Base-by-base conservation (phyloP, 345 rosid species). In the Eucalyptus caleyi region DNA sequence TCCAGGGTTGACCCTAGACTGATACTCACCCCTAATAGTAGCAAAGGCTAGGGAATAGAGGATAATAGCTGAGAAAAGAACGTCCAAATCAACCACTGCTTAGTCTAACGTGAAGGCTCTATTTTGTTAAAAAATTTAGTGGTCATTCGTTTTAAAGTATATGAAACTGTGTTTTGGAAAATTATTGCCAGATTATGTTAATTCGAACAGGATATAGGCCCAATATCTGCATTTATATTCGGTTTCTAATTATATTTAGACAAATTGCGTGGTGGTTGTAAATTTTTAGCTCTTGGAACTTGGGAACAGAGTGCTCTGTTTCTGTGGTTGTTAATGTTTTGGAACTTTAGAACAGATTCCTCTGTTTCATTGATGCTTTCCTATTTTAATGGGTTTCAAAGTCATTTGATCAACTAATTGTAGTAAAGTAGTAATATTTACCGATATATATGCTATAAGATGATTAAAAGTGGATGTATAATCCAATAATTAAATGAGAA, bases 391-490 rank as follows among this genome's bases (percentile, higher is more conserved):
- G 56, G 56, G 56, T 53, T 53, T 59, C 7, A 2, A 27, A 26
- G 30, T 26, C 16, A 59, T 59, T 11, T 59, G 30, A 59, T 59
- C 67, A 59, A 59, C 30, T 59, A 24, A 59, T 59, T 59, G n/a
- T 59, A 59, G 27, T 59, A 59, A 26, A 59, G 65, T 5, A 0
- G n/a, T 26, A 59, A 59, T 59, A 5, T 59, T 59, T 27, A 59
- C n/a, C 0, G 27, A 59, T 59, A 59, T 59, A 59, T 59, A 21
- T 59, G 65, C 65, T 59, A 59, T 24, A 59, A 59, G 65, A 59
- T 26, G 15, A 0, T 11, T 59, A 0, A 59, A 59, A 59, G n/a
- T 59, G 4, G 65, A 26, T 59, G 1, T 2, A 62, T 30, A 1
- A 62, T 15, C 72, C 16, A 27, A 62, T 27, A 27, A 62, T 13